Evolutionary conservation across 2,329 filamentous ascomycete species (phyloP).

Genomic region (Aspergillus fumigatiaffinis): DNA sequence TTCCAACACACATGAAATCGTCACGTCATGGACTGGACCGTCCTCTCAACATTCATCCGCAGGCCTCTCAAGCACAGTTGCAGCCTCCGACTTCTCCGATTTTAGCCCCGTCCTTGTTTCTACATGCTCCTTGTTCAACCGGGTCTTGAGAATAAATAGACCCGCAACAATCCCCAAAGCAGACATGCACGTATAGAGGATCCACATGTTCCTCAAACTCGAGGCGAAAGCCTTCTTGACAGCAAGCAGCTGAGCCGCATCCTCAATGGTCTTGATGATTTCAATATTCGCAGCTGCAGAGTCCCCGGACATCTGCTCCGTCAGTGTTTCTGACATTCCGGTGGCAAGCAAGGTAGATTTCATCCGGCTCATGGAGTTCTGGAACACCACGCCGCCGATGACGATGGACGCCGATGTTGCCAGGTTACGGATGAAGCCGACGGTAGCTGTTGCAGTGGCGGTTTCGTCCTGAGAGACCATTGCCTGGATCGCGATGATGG

Average conservation of each 20-base stretch:
- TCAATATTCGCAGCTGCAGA: conserved; percentile 48
- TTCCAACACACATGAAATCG: too few relatives aligned
- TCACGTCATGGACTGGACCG: too few relatives aligned
- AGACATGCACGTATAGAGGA: conserved; percentile 35
- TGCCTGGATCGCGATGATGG: conserved; percentile 56
- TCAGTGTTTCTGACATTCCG: conserved; percentile 23
- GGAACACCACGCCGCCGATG: conserved; percentile 73
- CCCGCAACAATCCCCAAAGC: conserved; percentile 29
- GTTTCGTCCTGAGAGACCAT: conserved; percentile 47
- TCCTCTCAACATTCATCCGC: neutral
- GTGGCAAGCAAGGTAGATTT: conserved; percentile 49
- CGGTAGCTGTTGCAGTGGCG: conserved; percentile 50
- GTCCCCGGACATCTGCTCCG: conserved; percentile 34
- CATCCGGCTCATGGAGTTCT: conserved; percentile 50
- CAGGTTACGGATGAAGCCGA: conserved; percentile 60
- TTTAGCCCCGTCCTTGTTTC: conserved; percentile 19
- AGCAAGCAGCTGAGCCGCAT: conserved; percentile 35
- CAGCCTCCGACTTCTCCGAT: conserved; percentile 30
- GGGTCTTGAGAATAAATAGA: conserved; percentile 21
- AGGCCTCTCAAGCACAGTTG: conserved; percentile 1
- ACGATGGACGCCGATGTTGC: conserved; percentile 66
- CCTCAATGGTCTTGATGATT: conserved; percentile 37
- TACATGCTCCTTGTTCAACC: conserved; percentile 17
- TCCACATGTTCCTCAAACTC: conserved; percentile 46
- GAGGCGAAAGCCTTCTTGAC: conserved; percentile 46